Evolutionary conservation across 2,329 filamentous ascomycete species (phyloP).

Genomic region (Epichloe sibirici): DNA sequence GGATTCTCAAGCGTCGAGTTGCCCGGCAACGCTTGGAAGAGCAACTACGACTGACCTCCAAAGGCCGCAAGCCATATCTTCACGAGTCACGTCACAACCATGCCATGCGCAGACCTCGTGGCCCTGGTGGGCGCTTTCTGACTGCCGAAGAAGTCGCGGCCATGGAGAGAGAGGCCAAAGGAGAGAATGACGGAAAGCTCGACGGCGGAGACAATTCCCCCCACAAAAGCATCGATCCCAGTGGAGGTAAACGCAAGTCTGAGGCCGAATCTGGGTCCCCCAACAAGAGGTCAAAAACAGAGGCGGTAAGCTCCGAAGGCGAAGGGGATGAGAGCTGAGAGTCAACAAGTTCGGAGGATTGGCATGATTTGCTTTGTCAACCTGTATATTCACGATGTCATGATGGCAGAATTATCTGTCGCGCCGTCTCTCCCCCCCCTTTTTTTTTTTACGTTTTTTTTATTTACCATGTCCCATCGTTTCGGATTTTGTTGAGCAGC

Average conservation of each 20-base stretch:
- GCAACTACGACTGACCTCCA: conserved; percentile 79
- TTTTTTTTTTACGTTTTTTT: conserved; percentile 1
- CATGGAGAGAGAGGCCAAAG: conserved; percentile 57
- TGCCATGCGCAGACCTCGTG: conserved; percentile 88
- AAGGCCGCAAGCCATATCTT: conserved; percentile 91
- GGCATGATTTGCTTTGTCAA: conserved; percentile 1
- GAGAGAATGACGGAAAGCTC: conserved; percentile 21
- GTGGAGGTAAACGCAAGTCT: conserved; percentile 49
- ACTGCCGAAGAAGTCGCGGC: conserved; percentile 91
- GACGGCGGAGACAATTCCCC: conserved; percentile 14
- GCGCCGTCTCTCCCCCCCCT: conserved; percentile 4
- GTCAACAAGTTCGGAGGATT: not conserved
- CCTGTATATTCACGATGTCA: conserved; percentile 24
- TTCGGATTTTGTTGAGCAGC: conserved; percentile 4
- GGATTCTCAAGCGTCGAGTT: conserved; percentile 87
- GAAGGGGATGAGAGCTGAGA: conserved; percentile 19
- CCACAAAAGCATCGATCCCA: conserved; percentile 14
- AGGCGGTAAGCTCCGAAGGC: conserved; percentile 24
- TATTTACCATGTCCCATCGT: conserved; percentile 2
- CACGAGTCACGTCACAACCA: conserved; percentile 98
- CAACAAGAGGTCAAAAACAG: conserved; percentile 47
- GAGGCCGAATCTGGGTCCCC: conserved; percentile 34
- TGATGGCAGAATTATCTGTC: conserved; percentile 17
- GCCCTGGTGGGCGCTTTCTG: conserved; percentile 87
- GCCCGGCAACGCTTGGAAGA: conserved; percentile 91